Evolutionary conservation across 495 filamentous ascomycete genomes (phyloP).

Genomic region (Daldinia concentrica): DNA sequence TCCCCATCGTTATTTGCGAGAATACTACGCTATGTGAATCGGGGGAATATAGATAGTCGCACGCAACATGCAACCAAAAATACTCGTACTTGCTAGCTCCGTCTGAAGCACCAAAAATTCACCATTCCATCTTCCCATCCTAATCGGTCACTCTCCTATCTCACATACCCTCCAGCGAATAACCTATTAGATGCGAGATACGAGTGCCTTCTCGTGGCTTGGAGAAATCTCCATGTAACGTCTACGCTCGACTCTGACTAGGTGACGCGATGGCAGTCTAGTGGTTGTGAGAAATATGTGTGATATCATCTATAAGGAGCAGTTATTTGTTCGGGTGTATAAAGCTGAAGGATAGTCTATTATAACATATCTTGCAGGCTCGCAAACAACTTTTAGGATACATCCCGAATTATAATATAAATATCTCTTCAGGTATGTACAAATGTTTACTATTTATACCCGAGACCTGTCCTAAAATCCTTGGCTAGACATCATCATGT

Average conservation of each 20-base stretch:
- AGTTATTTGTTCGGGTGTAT: neutral
- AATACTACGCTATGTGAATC: neutral
- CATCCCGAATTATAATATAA: neutral
- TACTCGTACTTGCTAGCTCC: neutral
- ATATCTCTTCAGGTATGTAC: neutral
- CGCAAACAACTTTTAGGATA: neutral
- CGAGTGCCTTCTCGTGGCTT: neutral
- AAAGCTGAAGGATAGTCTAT: neutral
- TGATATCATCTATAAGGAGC: constrained; percentile 1
- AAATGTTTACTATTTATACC: neutral
- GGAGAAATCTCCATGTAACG: neutral
- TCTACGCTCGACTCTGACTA: neutral
- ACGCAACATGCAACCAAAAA: neutral
- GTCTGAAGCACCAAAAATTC: no score
- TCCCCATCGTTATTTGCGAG: neutral
- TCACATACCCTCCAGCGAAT: neutral
- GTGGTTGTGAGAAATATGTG: neutral
- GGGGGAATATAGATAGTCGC: neutral
- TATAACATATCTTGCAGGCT: neutral
- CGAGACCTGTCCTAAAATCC: neutral
- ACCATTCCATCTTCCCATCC: neutral
- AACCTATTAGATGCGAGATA: neutral
- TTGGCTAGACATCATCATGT: constrained; percentile 4
- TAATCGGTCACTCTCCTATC: neutral
- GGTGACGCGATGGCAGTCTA: neutral